Evolutionary conservation across 2,329 filamentous ascomycete species (phyloP), one percentile per base, ranked within the genome.

Genomic region (Penicillium corylophilum): DNA sequence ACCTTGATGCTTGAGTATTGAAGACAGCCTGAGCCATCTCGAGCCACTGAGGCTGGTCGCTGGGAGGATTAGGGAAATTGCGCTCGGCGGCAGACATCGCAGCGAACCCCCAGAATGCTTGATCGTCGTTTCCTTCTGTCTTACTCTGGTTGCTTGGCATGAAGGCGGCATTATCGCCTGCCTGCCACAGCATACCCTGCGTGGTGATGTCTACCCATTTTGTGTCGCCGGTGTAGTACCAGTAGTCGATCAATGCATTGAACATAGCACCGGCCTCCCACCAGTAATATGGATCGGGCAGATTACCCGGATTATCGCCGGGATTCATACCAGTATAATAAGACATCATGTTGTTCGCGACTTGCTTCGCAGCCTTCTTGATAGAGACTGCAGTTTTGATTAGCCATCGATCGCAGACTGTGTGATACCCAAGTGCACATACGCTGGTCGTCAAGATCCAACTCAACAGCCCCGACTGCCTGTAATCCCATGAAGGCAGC

Each of bases 1-100:
- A 93, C 20, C 89, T 82, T 18, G 72, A 71, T 2, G 82, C 83
- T 64, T 90, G 90, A 45, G 87, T 85, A 74, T 93, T 90, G 71
- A 93, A 95, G 2, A 90, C 87, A 10, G 86, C 87, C 69, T 91
- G 87, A 0, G 82, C 86, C 47, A 94, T 79, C 6, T 85, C 84
- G n/a, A 94, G 79, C 88, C 88, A 95, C 55, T 87, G 84, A 0
- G 87, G 84, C 47, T 85, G 67, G 51, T 79, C 81, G 0, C 75
- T 58, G 0, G 82, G 79, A 0, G 68, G 69, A 39, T 69, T 65
- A 1, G 70, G 70, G 23, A 71, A 72, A 38, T 69, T 71, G 1
- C 65, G 53, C 46, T 84, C 81, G 10, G 80, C 80, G 2, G 81
- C 81, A 1, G 78, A 74, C 74, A 84, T 79, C 36, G 78, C 80